Conservation (phyloP, 768 basidiomycete genomes). For the Gymnopilus junonius region DNA sequence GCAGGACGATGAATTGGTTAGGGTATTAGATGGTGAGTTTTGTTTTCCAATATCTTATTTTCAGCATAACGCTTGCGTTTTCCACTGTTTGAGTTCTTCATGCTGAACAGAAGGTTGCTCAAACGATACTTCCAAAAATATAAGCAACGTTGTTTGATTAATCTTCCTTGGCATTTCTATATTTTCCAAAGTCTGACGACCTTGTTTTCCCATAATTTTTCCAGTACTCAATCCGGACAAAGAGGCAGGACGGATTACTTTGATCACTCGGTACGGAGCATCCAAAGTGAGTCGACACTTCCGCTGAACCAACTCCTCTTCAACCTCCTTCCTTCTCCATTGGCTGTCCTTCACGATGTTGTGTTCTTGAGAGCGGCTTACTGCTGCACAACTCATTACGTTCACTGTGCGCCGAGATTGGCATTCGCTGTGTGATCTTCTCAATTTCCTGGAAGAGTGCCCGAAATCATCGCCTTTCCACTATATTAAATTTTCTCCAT, state of each 20-base stretch:
- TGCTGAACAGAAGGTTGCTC: too few relatives aligned
- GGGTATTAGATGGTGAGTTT: conserved; percentile 75
- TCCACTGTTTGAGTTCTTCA: too few relatives aligned
- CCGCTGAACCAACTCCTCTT: neutral
- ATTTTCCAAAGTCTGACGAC: neutral
- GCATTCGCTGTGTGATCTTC: neutral
- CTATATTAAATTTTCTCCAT: neutral
- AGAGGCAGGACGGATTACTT: conserved; percentile 80
- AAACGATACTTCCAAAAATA: too few relatives aligned
- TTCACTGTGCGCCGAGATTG: neutral
- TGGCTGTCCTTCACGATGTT: neutral
- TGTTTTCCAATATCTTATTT: neutral
- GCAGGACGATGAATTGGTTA: conserved; percentile 74
- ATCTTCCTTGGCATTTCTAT: neutral
- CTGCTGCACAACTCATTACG: neutral
- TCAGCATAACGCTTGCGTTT: too few relatives aligned
- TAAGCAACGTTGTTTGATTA: too few relatives aligned
- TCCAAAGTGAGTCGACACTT: conserved; percentile 57
- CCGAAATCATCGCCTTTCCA: conserved; percentile 14
- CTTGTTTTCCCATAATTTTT: conserved; percentile 8
- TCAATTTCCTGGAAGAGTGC: neutral
- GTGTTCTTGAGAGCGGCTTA: neutral
- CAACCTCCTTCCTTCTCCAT: neutral
- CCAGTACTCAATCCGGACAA: conserved; percentile 87
- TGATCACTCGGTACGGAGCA: conserved; percentile 95